These are phyloP conservation scores for Fusarium foetens DNA, from an alignment of 2,329 filamentous ascomycete species.

Conservation along the genomic window DNA sequence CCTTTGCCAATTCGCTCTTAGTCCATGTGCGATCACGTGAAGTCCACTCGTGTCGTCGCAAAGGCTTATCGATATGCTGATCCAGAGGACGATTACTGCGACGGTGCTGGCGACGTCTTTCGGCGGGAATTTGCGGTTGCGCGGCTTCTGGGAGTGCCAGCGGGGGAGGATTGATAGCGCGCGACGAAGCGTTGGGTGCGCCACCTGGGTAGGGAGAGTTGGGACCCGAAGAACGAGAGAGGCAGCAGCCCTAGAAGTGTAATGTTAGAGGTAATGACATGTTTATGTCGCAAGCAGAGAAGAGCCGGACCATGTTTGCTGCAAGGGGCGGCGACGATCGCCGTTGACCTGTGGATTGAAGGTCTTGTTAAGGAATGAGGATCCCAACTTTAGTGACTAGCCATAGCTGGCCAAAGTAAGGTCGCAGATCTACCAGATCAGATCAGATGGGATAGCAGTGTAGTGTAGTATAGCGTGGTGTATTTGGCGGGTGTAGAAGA, in stretches of 20 bases:
- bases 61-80: conserved; percentile 76
- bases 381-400: conserved; percentile 34
- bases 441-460: not conserved
- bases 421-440: conserved; percentile 12
- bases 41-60: conserved; percentile 73
- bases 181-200: conserved; percentile 60
- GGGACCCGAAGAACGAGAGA: conserved; percentile 62
- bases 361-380: conserved; percentile 26
- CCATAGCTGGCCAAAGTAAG: conserved; percentile 35
- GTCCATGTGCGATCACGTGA: conserved; percentile 75
- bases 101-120: conserved; percentile 50
- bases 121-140: conserved; percentile 36
- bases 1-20: conserved; percentile 71
- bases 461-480: not conserved
- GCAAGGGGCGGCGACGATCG: conserved; percentile 12
- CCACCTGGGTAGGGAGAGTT: conserved; percentile 65
- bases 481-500: not conserved
- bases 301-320: conserved; percentile 36
- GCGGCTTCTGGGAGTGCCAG: conserved; percentile 47
- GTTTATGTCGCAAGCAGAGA: not conserved
- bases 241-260: conserved; percentile 63
- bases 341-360: conserved; percentile 23
- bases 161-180: conserved; percentile 61
- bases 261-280: conserved; percentile 29
- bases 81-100: conserved; percentile 56